These are phyloP conservation scores for Suhomyces taliae DNA, from an alignment of 1,139 yeast species.

Conservation along the genomic window DNA sequence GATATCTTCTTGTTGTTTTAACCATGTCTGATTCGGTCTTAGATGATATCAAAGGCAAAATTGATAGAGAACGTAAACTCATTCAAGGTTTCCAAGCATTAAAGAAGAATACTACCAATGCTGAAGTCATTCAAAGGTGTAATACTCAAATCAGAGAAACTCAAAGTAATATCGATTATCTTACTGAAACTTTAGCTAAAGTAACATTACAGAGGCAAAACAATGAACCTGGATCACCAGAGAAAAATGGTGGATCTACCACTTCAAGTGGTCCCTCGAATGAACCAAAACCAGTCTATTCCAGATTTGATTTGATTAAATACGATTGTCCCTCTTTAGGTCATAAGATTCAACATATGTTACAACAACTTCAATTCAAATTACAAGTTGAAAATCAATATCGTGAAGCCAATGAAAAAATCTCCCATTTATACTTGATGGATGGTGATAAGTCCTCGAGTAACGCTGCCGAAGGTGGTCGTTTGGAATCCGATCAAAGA, in stretches of 20 bases:
- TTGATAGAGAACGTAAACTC: constrained; percentile 83
- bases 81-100: constrained; percentile 84
- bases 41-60: constrained; percentile 73
- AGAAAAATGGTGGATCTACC: constrained; percentile 7
- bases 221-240: constrained; percentile 9
- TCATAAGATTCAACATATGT: constrained; percentile 93
- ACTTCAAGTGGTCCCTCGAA: constrained; percentile 13
- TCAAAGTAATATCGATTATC: constrained; percentile 83
- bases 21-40: constrained; percentile 31
- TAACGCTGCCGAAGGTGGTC: constrained; percentile 87
- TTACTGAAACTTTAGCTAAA: constrained; percentile 74
- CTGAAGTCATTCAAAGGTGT: constrained; percentile 85
- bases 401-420: constrained; percentile 86
- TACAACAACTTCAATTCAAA: constrained; percentile 90
- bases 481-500: constrained; percentile 79
- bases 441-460: constrained; percentile 89
- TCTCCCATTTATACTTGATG: constrained; percentile 78
- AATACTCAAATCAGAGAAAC: constrained; percentile 90
- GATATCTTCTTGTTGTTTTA: background rate
- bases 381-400: constrained; percentile 92
- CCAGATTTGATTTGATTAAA: constrained; percentile 78
- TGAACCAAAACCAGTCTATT: constrained; percentile 40
- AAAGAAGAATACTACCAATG: constrained; percentile 74
- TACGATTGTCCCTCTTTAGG: constrained; percentile 94
- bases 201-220: constrained; percentile 40